Conservation (phyloP, 768 basidiomycete genomes). For the Lentinula raphanica region DNA sequence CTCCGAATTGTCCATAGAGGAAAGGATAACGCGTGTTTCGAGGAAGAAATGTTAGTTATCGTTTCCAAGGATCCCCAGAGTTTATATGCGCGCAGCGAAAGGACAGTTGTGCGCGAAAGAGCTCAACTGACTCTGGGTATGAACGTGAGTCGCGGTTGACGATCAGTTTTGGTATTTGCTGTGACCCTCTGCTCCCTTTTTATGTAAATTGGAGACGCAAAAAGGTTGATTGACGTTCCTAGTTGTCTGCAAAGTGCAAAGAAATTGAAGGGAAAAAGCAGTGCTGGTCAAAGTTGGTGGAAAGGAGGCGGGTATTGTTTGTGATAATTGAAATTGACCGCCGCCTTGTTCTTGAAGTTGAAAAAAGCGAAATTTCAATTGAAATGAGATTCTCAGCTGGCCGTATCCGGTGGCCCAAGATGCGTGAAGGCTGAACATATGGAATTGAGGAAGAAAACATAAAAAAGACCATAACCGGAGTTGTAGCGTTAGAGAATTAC, state of each 20-base stretch:
- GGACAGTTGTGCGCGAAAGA: background rate
- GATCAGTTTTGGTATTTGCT: background rate
- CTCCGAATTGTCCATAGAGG: background rate
- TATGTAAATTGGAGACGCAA: background rate
- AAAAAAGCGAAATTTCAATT: background rate
- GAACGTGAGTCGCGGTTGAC: background rate
- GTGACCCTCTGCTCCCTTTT: background rate
- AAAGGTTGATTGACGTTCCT: conserved; percentile 4
- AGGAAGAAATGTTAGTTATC: background rate
- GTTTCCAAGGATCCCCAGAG: background rate
- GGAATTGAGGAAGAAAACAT: no score
- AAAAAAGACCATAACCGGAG: no score
- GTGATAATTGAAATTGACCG: background rate
- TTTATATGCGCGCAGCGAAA: background rate
- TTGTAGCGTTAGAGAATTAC: background rate
- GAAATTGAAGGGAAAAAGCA: background rate
- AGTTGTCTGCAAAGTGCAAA: background rate
- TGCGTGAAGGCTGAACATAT: no score
- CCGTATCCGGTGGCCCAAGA: no score
- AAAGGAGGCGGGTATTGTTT: background rate
- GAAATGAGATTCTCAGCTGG: background rate
- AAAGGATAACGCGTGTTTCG: conserved; percentile 2
- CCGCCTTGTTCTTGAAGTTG: background rate
- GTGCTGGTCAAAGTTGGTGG: conserved; percentile 2
- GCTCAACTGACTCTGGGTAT: background rate